Conservation (phyloP, 2,329 filamentous ascomycete genomes). For the Fusarium pseudograminearum region DNA sequence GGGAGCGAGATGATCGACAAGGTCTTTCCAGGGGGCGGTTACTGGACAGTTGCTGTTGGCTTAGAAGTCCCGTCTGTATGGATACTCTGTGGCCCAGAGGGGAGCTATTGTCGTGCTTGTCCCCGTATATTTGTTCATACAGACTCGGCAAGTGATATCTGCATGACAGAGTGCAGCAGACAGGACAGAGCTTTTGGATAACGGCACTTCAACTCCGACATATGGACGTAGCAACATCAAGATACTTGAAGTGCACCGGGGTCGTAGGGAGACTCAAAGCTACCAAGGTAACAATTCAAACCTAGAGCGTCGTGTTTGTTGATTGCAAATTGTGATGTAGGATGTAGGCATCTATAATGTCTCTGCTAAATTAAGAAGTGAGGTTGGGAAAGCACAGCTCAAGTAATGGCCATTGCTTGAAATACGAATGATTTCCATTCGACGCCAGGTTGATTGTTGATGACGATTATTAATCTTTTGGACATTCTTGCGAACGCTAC, state of each 20-base stretch:
- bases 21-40: conserved; percentile 29
- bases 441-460: conserved; percentile 2
- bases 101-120: conserved; percentile 12
- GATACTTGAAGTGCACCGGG: conserved; percentile 10
- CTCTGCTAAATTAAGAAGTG: conserved; percentile 6
- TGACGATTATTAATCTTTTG: neutral
- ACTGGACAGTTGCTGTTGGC: conserved; percentile 17
- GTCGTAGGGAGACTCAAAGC: conserved; percentile 15
- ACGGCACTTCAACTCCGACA: neutral
- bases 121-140: neutral
- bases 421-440: conserved; percentile 4
- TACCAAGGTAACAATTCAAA: neutral
- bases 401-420: conserved; percentile 2
- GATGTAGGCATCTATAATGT: conserved; percentile 14
- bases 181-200: neutral
- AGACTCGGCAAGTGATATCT: neutral
- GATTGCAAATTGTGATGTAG: neutral
- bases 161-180: neutral
- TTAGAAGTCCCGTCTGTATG: neutral
- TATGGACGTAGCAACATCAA: conserved; percentile 1
- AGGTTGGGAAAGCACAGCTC: conserved; percentile 21
- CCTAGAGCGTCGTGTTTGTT: conserved; percentile 20
- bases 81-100: conserved; percentile 15
- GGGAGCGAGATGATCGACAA: conserved; percentile 39
- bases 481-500: neutral